Base-by-base conservation (phyloP, 2,329 filamentous ascomycete genomes). In the Coniochaeta sp. region DNA sequence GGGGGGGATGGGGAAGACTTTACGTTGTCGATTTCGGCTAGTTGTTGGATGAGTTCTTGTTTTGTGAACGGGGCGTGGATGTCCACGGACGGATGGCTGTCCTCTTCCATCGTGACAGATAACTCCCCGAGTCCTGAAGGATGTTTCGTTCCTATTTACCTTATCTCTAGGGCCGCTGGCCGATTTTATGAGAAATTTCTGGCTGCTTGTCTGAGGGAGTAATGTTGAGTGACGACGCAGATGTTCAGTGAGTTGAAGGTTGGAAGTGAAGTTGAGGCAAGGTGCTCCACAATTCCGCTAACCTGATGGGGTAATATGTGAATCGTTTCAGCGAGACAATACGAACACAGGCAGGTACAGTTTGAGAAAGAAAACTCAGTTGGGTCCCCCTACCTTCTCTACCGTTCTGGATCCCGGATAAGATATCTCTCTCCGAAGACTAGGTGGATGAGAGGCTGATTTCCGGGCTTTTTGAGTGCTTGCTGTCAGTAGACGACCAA, bases 11-110 rank as follows among this genome's bases (percentile, higher is more conserved):
- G 3, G n/a, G 38, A 26, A 61, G 42, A n/a, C n/a, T n/a, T n/a
- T 70, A 87, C 86, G 69, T 84, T 83, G 75, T 96, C 91, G 66
- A 96, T 89, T 47, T 88, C 85, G 66, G 87, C 89, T 60, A 96
- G 83, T 68, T 96, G 90, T 60, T 87, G 80, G 64, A 96, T 91
- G 64, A 89, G 90, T 71, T 96, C 89, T 44, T 88, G 83, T 36
- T 89, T 82, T 10, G 86, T 89, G 65, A 93, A 89, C n/a, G 81
- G 80, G 36, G 79, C 70, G 50, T 79, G 76, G 32, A 69, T 59
- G 47, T 69, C 65, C 30, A 59, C 55, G 14, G 34, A 22, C 12
- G 40, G 7, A 30, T 57, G 55, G 26, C 4, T 34, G 9, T 34
- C 28, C 2, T 34, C 30, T 16, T 34, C 30, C 54, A 56, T 56